Conservation (phyloP, 2,329 filamentous ascomycete species). For the Trichophyton schoenleinii region DNA sequence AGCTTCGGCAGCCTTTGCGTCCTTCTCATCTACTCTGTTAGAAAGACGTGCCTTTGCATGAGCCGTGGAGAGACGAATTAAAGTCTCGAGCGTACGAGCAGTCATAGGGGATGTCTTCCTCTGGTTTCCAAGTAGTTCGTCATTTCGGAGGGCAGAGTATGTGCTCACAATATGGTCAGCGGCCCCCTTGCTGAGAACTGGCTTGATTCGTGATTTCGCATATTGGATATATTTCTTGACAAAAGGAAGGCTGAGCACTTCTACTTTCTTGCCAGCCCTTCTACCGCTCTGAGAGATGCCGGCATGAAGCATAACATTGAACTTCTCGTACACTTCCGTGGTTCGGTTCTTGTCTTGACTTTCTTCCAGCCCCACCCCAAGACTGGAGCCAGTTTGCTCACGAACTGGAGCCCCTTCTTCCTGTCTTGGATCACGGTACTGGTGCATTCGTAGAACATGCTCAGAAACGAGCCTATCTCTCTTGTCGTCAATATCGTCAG, state of each 20-base stretch:
- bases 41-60: conserved; percentile 89
- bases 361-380: conserved; percentile 74
- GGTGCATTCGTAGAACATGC: conserved; percentile 93
- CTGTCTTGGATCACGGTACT: conserved; percentile 80
- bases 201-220: conserved; percentile 82
- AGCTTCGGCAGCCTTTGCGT: conserved; percentile 74
- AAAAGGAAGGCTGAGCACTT: conserved; percentile 90
- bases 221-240: conserved; percentile 99
- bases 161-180: conserved; percentile 83
- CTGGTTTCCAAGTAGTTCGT: conserved; percentile 89
- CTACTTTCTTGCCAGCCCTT: conserved; percentile 61
- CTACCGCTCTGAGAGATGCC: conserved; percentile 68
- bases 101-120: conserved; percentile 90
- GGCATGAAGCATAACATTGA: conserved; percentile 87
- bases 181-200: conserved; percentile 77
- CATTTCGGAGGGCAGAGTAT: conserved; percentile 86
- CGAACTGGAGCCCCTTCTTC: conserved; percentile 92
- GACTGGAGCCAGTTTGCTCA: conserved; percentile 68
- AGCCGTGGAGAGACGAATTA: conserved; percentile 94
- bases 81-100: conserved; percentile 87
- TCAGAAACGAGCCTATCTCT: conserved; percentile 86
- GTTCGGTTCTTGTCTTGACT: conserved; percentile 59
- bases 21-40: conserved; percentile 74
- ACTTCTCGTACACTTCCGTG: conserved; percentile 91
- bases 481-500: conserved; percentile 92